These are phyloP conservation scores for Coemansia sp. DNA, from an alignment of 192 early-diverging fungal species.

Conservation along the genomic window DNA sequence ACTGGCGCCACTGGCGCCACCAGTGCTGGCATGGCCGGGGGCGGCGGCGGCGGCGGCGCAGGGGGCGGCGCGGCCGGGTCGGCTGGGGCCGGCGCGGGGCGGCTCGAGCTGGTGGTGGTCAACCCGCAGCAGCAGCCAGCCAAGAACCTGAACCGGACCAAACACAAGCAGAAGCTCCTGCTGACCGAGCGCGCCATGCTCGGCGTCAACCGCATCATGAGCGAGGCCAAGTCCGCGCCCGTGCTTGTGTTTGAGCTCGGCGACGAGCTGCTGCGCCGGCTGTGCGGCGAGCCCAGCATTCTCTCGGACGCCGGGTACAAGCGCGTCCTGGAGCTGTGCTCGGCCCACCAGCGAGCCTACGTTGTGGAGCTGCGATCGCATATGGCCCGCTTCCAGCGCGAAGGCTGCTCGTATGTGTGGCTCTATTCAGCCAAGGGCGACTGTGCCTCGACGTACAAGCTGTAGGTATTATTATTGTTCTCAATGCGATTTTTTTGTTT, in stretches of 20 bases:
- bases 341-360: slow-evolving; percentile 53
- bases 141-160: slow-evolving; percentile 31
- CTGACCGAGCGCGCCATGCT: slow-evolving; percentile 51
- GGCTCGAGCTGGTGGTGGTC: slow-evolving; percentile 31
- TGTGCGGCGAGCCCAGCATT: slow-evolving; percentile 58
- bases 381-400: slow-evolving; percentile 31
- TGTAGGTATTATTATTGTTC: slow-evolving; percentile 5
- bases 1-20: neutral
- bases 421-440: slow-evolving; percentile 69
- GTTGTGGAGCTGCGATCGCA: slow-evolving; percentile 52
- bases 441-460: slow-evolving; percentile 56
- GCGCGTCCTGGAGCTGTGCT: slow-evolving; percentile 53
- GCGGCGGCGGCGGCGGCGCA: neutral
- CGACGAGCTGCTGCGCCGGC: slow-evolving; percentile 52
- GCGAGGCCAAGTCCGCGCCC: slow-evolving; percentile 54
- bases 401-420: slow-evolving; percentile 58
- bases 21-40: neutral
- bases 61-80: neutral
- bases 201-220: slow-evolving; percentile 54
- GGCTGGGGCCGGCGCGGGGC: slow-evolving; percentile 21
- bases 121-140: slow-evolving; percentile 22
- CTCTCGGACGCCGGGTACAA: slow-evolving; percentile 62
- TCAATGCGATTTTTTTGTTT: neutral
- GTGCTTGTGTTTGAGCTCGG: slow-evolving; percentile 65
- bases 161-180: slow-evolving; percentile 32